Evolutionary conservation across 805 yeast species (phyloP), one percentile per base, ranked within the genome.

Genomic region (Kuraishia capsulata): DNA sequence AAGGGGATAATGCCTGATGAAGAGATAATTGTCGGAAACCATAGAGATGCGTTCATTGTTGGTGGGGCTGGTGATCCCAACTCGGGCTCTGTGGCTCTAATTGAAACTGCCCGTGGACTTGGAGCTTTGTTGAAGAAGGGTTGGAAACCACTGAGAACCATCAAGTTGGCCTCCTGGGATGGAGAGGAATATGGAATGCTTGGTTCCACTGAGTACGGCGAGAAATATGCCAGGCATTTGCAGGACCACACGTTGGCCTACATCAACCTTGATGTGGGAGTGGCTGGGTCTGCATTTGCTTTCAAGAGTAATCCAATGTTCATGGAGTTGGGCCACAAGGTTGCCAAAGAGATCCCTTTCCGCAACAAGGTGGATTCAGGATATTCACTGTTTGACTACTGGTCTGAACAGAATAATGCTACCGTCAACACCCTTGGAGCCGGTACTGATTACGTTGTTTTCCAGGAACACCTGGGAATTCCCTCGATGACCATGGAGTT

Each of bases 391-490:
- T 63, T 54, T 45, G 74, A 78, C 25, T 72, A 73, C 47, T 77
- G 76, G 64, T 44, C 49, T 1, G 47, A 53, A 6, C 49, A 51
- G 13, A 53, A 62, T 30, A 62, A 57, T 36, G 62, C 64, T 6
- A 49, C 61, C 0, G 61, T 76, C 35, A 53, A 49, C 3, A 50
- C 61, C 17, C 59, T 76, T 11, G 73, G 76, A 2, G 66, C 74
- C 8, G 71, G 73, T 5, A 64, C 79, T 1, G 81, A 76, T 49
- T 71, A 64, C 48, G 65, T 74, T 2, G 76, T 75, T 8, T 78
- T 79, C 46, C 84, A 80, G 53, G 72, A 73, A 48, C 78, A 75
- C 50, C 53, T 80, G 45, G 89, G 87, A 4, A 71, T 81, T 30
- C 84, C 89, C 2, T 68, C 82, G 0, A 65, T 76, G 9, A 67